These are phyloP conservation scores for Pestalotiopsis sp. DNA, from an alignment of 2,329 filamentous ascomycete genomes.

Conservation along the genomic window DNA sequence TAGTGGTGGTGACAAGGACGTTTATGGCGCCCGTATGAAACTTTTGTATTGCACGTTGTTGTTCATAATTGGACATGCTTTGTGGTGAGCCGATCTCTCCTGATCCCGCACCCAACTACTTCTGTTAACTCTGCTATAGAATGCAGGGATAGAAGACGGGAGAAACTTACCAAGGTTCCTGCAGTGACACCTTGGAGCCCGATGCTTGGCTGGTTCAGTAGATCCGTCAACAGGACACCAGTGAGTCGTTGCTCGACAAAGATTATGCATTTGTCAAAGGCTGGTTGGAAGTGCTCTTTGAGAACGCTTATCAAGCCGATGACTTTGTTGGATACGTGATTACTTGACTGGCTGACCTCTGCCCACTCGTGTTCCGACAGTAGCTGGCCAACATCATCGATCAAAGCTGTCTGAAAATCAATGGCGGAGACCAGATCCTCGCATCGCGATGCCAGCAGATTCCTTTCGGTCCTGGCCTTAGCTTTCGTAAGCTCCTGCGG, in stretches of 20 bases:
- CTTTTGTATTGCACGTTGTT: constrained; percentile 70
- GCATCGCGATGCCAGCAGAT: constrained; percentile 31
- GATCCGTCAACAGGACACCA: constrained; percentile 68
- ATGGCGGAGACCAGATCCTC: constrained; percentile 23
- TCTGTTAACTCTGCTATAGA: constrained; percentile 16
- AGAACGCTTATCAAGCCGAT: constrained; percentile 62
- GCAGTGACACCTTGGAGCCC: constrained; percentile 54
- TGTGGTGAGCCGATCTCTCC: constrained; percentile 49
- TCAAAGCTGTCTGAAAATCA: constrained; percentile 31
- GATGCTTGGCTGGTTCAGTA: constrained; percentile 60
- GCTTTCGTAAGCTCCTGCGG: constrained; percentile 63
- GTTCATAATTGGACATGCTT: constrained; percentile 66
- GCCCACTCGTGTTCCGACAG: constrained; percentile 53
- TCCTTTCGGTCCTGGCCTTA: constrained; percentile 52
- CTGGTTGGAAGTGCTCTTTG: constrained; percentile 58
- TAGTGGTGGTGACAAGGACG: constrained; percentile 66
- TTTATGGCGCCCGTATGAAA: constrained; percentile 61
- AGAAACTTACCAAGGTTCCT: constrained; percentile 53
- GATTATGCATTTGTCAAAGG: constrained; percentile 73
- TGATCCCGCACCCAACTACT: constrained; percentile 39
- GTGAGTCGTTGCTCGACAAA: constrained; percentile 82
- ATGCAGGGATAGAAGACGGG: background rate
- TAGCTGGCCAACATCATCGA: constrained; percentile 59
- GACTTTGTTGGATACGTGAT: constrained; percentile 72
- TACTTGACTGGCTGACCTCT: constrained; percentile 27